Conservation (phyloP, 305 asterid species). For the Andrographis paniculata region DNA sequence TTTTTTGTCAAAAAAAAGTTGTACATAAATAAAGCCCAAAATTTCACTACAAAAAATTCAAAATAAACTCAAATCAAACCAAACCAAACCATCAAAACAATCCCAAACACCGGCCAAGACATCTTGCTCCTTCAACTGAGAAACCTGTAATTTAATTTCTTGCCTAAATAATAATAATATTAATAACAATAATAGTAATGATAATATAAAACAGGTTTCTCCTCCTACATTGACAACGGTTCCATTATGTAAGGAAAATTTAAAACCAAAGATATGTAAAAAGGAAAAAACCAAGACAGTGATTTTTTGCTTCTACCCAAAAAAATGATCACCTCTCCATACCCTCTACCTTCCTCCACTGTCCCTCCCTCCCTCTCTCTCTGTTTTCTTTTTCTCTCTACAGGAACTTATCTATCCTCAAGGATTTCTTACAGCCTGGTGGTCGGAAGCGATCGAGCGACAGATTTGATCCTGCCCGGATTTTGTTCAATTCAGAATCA, state of each 20-base stretch:
- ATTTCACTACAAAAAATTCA: no score
- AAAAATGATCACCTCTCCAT: slow-evolving; percentile 16
- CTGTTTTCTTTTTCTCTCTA: no score
- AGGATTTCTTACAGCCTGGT: slow-evolving; percentile 28
- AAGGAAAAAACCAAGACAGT: neutral
- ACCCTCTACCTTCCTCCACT: no score
- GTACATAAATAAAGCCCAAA: no score
- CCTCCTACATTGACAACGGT: neutral
- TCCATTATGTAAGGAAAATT: neutral
- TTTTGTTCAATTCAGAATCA: slow-evolving; percentile 42
- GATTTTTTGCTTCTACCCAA: neutral
- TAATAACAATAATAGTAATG: neutral
- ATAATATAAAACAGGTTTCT: neutral
- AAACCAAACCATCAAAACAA: no score
- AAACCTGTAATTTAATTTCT: neutral
- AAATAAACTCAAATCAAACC: no score
- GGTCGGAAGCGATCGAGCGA: slow-evolving; percentile 43
- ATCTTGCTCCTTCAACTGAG: no score
- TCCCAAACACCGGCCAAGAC: no score
- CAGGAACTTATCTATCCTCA: slow-evolving; percentile 38
- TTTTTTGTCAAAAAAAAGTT: no score
- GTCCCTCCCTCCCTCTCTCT: no score
- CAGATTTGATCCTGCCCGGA: slow-evolving; percentile 38
- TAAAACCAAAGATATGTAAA: neutral
- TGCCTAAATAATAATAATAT: neutral